A percentile compares a stretch with the other conserved stretches of the same genome.
These are phyloP conservation scores for Oryza meridionalis DNA, from an alignment of 176 grass and related monocot genomes.

Conservation along the genomic window DNA sequence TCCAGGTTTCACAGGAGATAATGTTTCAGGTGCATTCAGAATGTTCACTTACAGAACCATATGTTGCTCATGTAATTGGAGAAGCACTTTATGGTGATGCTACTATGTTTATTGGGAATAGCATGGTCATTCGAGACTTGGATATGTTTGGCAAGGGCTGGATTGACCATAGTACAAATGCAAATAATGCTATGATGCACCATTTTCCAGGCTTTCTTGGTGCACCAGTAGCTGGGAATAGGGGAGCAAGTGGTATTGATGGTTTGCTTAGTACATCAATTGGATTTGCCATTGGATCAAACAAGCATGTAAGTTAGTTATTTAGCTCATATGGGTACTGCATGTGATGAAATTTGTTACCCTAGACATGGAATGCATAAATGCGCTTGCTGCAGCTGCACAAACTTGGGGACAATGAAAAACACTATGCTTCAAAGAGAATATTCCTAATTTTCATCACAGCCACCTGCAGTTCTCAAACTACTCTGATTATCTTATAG, in stretches of 20 bases:
- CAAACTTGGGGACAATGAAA: background rate
- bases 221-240: constrained; percentile 71
- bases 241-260: constrained; percentile 99
- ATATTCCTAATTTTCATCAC: background rate
- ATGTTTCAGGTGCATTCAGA: constrained; percentile 74
- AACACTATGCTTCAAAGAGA: background rate
- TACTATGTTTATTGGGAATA: constrained; percentile 86
- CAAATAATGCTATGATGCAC: constrained; percentile 37
- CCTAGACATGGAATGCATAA: background rate
- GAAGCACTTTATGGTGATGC: constrained; percentile 65
- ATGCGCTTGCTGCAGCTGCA: constrained; percentile 7
- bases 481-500: constrained; percentile 28
- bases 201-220: constrained; percentile 63
- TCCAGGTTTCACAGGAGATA: constrained; percentile 82
- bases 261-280: constrained; percentile 92
- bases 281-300: constrained; percentile 84
- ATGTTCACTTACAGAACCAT: constrained; percentile 78
- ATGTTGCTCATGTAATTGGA: constrained; percentile 73
- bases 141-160: constrained; percentile 94
- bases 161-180: constrained; percentile 40
- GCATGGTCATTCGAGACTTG: constrained; percentile 91
- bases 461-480: background rate
- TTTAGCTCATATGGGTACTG: constrained; percentile 13
- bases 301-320: constrained; percentile 64
- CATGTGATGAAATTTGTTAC: constrained; percentile 19